Evolutionary conservation across 2,329 filamentous ascomycete genomes (phyloP), one percentile per base, ranked within the genome.

Genomic region (Diaporthe citri): DNA sequence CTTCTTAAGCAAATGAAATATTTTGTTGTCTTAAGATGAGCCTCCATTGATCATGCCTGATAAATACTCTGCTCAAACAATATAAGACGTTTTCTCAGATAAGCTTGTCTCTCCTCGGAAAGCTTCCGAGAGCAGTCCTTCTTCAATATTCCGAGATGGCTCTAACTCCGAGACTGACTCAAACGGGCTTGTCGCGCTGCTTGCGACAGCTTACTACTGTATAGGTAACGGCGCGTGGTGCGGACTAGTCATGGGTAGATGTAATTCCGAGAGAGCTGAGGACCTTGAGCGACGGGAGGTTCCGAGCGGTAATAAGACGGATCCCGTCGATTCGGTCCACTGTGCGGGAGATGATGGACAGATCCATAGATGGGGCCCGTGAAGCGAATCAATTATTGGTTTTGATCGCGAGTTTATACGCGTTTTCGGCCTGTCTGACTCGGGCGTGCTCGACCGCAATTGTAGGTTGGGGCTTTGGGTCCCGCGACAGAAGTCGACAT

Each of bases 331-430:
- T 22, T 46, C 43, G 17, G 52, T 20, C 52, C 51, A 55, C 51
- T 48, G 39, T 17, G 22, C 41, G 17, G 60, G 60, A 48, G 41
- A 48, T 64, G 28, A 52, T 25, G 34, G 31, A 51, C 25, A 34
- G 25, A 48, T n/a, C 34, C 10, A 17, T 39, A 25, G 22, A 25
- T 67, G 31, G 34, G 15, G 48, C 7, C 34, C n/a, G 46, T 25
- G 64, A 69, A 55, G 48, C 34, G 64, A 69, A 55, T 55, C 22
- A 41, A 12, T 41, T 55, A 69, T 69, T 67, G 31, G n/a, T 39
- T 67, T 39, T 52, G 31, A 39, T 67, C 64, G 41, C 64, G 46
- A 67, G 64, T 12, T 28, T 28, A 28, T 67, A 31, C 31, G 28
- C 3, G 28, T 25, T 51, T 39, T 25, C 43, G 34, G 46, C 34